Percentiles rank a stretch among this genome's conserved stretches.
Conservation (phyloP, 805 yeast species). For the Starmerella vitae region DNA sequence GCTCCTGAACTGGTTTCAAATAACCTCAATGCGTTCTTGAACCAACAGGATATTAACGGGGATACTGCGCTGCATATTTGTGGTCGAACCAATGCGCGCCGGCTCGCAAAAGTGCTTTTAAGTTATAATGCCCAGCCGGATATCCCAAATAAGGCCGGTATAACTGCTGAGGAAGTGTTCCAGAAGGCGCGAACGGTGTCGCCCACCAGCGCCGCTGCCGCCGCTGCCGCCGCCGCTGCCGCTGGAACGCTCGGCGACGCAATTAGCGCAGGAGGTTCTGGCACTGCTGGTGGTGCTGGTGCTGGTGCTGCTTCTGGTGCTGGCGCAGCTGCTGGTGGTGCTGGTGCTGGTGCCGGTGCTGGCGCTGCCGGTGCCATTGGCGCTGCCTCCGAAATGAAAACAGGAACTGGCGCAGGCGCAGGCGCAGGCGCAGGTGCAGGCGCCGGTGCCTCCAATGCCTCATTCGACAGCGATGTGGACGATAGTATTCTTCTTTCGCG, state of each 20-base stretch:
- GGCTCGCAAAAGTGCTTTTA: constrained; percentile 33
- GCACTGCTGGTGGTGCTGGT: not conserved
- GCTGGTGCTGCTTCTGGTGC: not conserved
- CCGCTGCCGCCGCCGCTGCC: not conserved
- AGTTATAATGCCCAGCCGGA: constrained; percentile 37
- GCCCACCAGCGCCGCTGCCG: not conserved
- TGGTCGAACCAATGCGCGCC: constrained; percentile 39
- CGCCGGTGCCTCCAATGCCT: too few relatives aligned
- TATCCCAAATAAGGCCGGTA: constrained; percentile 32
- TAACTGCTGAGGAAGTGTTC: constrained; percentile 28
- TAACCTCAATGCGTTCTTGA: constrained; percentile 35
- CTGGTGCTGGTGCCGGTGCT: not conserved
- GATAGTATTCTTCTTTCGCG: too few relatives aligned
- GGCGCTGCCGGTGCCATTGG: not conserved
- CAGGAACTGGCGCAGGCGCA: not conserved
- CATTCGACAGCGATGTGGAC: too few relatives aligned
- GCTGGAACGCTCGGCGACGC: constrained; percentile 17
- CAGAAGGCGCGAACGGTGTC: not conserved
- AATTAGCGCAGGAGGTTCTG: constrained; percentile 3
- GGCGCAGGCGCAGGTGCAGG: constrained; percentile 20
- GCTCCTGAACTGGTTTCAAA: constrained; percentile 6
- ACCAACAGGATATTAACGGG: constrained; percentile 70
- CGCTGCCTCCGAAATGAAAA: not conserved
- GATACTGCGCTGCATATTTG: constrained; percentile 80
- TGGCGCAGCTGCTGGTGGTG: not conserved